These are phyloP conservation scores for Avena atlantica DNA, from an alignment of 176 grass and related monocot species.

Conservation along the genomic window DNA sequence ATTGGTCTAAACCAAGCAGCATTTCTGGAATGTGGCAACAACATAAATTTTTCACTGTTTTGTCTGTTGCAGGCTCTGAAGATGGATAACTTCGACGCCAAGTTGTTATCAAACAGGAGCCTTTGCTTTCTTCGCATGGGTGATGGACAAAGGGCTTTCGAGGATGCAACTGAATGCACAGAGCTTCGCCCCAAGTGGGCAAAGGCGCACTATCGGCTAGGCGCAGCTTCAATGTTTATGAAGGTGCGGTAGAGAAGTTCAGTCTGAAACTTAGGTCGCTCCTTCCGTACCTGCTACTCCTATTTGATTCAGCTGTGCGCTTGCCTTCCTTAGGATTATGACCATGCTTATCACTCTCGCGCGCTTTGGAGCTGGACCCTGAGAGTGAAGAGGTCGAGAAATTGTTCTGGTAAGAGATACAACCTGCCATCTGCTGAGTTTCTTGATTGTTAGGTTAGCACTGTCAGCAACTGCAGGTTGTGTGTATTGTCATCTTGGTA, in stretches of 20 bases:
- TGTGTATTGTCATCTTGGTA: background rate
- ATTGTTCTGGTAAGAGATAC: conserved; percentile 39
- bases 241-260: background rate
- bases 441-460: background rate
- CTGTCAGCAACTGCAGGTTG: background rate
- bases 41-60: too few species aligned
- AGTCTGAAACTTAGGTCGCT: background rate
- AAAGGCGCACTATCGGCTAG: conserved; percentile 32
- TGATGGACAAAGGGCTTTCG: conserved; percentile 29
- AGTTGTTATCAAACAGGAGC: conserved; percentile 27
- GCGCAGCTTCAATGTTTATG: background rate
- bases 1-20: too few species aligned
- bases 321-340: conserved; percentile 37
- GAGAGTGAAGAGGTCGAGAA: conserved; percentile 48
- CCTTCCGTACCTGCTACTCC: too few species aligned
- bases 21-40: too few species aligned
- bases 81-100: background rate
- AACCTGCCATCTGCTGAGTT: background rate
- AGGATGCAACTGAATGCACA: conserved; percentile 34
- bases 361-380: conserved; percentile 36
- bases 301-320: background rate
- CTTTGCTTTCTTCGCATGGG: conserved; percentile 38
- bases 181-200: conserved; percentile 11
- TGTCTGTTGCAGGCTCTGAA: conserved; percentile 1
- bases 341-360: background rate